Evolutionary conservation across 371 early-diverging fungal genomes (phyloP).

Genomic region (Mortierella sp.): DNA sequence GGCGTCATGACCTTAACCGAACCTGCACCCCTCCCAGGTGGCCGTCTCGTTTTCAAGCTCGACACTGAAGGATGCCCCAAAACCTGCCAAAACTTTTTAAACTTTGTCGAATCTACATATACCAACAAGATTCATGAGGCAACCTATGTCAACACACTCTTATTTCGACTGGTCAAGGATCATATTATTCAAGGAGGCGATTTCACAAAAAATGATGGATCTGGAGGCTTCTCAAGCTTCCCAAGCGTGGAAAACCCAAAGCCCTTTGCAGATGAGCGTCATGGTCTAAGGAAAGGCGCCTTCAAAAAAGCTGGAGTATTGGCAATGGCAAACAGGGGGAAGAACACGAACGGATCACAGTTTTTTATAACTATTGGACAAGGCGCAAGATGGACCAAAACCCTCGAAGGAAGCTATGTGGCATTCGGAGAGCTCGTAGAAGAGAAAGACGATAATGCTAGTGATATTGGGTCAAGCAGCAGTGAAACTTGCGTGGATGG

Average conservation of each 20-base stretch:
- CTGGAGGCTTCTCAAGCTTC: slow-evolving; percentile 81
- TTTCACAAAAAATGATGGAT: slow-evolving; percentile 82
- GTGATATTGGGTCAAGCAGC: background rate
- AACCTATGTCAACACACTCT: slow-evolving; percentile 56
- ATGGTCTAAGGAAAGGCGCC: slow-evolving; percentile 69
- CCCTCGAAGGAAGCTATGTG: slow-evolving; percentile 83
- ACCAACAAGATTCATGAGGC: slow-evolving; percentile 41
- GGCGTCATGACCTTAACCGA: slow-evolving; percentile 53
- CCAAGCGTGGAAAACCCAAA: slow-evolving; percentile 48
- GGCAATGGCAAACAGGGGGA: slow-evolving; percentile 91
- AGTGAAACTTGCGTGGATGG: slow-evolving; percentile 38
- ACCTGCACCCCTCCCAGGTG: slow-evolving; percentile 61
- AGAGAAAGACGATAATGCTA: slow-evolving; percentile 26
- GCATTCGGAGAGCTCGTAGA: slow-evolving; percentile 82
- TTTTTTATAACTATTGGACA: slow-evolving; percentile 79
- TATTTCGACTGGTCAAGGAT: slow-evolving; percentile 70
- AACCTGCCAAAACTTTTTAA: slow-evolving; percentile 70
- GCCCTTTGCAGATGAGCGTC: slow-evolving; percentile 67
- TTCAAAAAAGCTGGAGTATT: slow-evolving; percentile 67
- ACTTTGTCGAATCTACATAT: slow-evolving; percentile 54
- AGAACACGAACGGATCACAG: slow-evolving; percentile 89
- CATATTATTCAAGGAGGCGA: slow-evolving; percentile 90
- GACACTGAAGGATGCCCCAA: slow-evolving; percentile 70
- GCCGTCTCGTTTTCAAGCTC: slow-evolving; percentile 64
- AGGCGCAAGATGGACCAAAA: slow-evolving; percentile 63